Evolutionary conservation across 768 basidiomycete species (phyloP).

Genomic region (Podaxis pistillaris): DNA sequence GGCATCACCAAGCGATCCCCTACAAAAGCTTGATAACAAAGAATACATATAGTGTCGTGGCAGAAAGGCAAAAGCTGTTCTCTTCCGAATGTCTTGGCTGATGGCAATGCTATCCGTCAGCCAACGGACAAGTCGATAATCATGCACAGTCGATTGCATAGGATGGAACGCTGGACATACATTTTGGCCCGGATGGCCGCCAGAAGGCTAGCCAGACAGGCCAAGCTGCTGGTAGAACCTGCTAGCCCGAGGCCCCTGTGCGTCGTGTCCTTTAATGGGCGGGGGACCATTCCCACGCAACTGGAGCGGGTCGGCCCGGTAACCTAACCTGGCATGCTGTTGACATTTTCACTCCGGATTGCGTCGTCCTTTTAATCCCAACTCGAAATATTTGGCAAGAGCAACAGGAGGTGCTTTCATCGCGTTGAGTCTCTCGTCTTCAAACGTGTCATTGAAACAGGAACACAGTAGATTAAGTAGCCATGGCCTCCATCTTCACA

Average conservation of each 20-base stretch:
- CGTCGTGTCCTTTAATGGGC: too few relatives aligned
- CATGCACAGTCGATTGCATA: too few relatives aligned
- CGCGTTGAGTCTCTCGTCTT: not conserved
- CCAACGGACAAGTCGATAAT: too few relatives aligned
- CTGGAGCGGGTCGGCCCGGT: not conserved
- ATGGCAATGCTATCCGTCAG: not conserved
- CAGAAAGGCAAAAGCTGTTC: not conserved
- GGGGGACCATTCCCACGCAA: not conserved
- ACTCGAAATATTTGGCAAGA: not conserved
- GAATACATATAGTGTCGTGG: too few relatives aligned
- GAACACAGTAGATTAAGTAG: not conserved
- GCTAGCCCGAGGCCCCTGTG: too few relatives aligned
- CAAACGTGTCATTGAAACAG: not conserved
- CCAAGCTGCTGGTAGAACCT: too few relatives aligned
- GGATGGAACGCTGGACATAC: too few relatives aligned
- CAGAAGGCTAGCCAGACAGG: too few relatives aligned
- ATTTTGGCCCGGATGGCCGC: too few relatives aligned
- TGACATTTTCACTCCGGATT: not conserved
- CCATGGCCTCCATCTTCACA: constrained; percentile 33
- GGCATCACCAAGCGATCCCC: too few relatives aligned
- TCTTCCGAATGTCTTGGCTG: not conserved
- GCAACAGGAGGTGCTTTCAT: not conserved
- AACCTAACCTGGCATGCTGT: not conserved
- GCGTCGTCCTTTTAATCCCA: not conserved
- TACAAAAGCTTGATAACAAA: too few relatives aligned